Percentiles rank a stretch among this genome's conserved stretches.
Conservation (phyloP, 202 grass and related monocot species). For the Zoysia matrella region DNA sequence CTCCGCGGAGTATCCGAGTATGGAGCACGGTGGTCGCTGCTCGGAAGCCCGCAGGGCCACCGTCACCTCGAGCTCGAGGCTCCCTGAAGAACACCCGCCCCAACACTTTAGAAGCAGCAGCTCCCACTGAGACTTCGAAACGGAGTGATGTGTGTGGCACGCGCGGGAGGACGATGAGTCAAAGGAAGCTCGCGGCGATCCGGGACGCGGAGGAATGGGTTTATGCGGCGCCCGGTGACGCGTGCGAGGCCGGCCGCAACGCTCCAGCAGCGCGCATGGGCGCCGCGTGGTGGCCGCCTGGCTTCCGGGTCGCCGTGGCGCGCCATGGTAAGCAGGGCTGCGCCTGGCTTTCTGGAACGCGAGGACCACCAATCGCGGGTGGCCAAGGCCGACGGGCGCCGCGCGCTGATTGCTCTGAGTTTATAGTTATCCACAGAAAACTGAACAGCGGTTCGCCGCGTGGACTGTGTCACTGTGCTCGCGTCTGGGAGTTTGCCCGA, state of each 20-base stretch:
- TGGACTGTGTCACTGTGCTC: neutral
- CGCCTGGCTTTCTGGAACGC: slow-evolving; percentile 3
- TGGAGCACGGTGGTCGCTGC: neutral
- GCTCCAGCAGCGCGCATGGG: slow-evolving; percentile 32
- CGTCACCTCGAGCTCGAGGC: neutral
- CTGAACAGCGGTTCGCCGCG: neutral
- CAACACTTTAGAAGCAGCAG: neutral
- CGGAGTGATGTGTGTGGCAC: neutral
- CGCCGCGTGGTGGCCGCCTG: slow-evolving; percentile 30
- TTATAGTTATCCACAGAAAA: neutral
- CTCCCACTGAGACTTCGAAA: neutral
- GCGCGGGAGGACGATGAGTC: neutral
- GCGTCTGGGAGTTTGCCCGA: neutral
- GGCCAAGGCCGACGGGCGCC: neutral
- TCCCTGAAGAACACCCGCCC: neutral
- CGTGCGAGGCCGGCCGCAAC: neutral
- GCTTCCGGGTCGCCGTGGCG: slow-evolving; percentile 19
- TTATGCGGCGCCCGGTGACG: slow-evolving; percentile 27
- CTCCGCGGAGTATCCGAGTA: neutral
- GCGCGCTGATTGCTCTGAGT: neutral
- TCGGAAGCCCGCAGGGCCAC: neutral
- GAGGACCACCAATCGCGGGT: slow-evolving; percentile 6
- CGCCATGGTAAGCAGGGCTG: neutral
- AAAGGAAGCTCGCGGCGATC: slow-evolving; percentile 42
- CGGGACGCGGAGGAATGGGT: slow-evolving; percentile 11